These are phyloP conservation scores for Delphinella strobiligena DNA, from an alignment of 2,329 filamentous ascomycete genomes.

Conservation along the genomic window DNA sequence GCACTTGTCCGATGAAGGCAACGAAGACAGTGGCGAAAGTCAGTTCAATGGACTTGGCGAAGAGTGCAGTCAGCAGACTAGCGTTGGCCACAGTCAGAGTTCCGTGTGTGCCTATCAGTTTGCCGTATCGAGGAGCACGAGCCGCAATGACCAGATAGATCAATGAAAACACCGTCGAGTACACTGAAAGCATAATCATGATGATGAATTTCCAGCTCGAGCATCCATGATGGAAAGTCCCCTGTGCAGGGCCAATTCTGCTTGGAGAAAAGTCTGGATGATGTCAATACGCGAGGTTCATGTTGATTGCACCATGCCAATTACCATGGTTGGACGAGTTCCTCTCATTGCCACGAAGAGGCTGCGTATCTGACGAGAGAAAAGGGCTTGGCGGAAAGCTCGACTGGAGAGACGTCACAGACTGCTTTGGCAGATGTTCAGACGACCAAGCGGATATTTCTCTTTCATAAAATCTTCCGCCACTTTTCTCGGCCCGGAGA, in stretches of 20 bases:
- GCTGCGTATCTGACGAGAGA: slow-evolving; percentile 1
- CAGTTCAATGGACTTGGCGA: slow-evolving; percentile 67
- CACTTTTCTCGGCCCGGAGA: no score
- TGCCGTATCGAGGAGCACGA: slow-evolving; percentile 50
- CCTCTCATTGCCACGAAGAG: slow-evolving; percentile 2
- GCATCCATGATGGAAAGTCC: slow-evolving; percentile 26
- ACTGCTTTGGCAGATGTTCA: not conserved
- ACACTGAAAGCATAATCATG: slow-evolving; percentile 31
- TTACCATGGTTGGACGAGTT: no score
- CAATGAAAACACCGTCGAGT: slow-evolving; percentile 52
- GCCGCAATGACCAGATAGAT: slow-evolving; percentile 55
- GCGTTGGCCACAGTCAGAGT: slow-evolving; percentile 50
- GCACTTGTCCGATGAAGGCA: slow-evolving; percentile 59
- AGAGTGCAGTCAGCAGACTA: slow-evolving; percentile 52
- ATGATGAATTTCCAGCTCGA: slow-evolving; percentile 34
- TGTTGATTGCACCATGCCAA: slow-evolving; percentile 8
- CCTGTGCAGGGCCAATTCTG: slow-evolving; percentile 24
- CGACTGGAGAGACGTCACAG: slow-evolving; percentile 5
- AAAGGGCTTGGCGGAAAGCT: slow-evolving; percentile 1
- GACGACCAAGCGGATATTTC: slow-evolving; percentile 1
- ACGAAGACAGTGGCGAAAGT: slow-evolving; percentile 70
- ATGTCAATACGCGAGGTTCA: slow-evolving; percentile 3
- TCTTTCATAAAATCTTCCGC: no score
- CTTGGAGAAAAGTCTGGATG: slow-evolving; percentile 21
- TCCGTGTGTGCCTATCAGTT: slow-evolving; percentile 40